phyloP scores from a whole-genome alignment of 2,329 filamentous ascomycete genomes.

The Emmonsia crescens region DNA sequence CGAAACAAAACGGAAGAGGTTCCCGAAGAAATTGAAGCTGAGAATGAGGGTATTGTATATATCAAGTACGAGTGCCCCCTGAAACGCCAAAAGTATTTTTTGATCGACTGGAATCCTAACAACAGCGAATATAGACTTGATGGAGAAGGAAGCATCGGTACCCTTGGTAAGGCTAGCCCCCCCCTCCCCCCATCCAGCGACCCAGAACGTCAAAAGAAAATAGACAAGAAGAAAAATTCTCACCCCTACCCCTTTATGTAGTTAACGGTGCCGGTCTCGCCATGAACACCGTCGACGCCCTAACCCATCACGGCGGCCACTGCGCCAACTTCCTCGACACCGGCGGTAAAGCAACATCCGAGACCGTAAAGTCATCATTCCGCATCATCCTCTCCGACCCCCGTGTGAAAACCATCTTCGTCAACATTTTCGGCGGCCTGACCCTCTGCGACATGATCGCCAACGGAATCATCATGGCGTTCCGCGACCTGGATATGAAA shows the following conservation, averaged over 20 bases:
- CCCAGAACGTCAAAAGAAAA: neutral
- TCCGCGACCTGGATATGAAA: slow-evolving; percentile 54
- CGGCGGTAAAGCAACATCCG: slow-evolving; percentile 73
- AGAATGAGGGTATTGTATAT: slow-evolving; percentile 67
- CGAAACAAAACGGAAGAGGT: slow-evolving; percentile 44
- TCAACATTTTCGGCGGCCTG: slow-evolving; percentile 61
- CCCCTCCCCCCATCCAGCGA: neutral
- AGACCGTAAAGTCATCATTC: slow-evolving; percentile 70
- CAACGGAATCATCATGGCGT: slow-evolving; percentile 60
- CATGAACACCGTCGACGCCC: slow-evolving; percentile 81
- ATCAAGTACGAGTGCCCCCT: slow-evolving; percentile 41
- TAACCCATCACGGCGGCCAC: slow-evolving; percentile 54
- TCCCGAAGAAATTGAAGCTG: slow-evolving; percentile 49
- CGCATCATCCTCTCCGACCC: slow-evolving; percentile 60
- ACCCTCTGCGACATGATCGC: slow-evolving; percentile 76
- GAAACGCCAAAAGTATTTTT: neutral
- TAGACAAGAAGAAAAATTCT: neutral
- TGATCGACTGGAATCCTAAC: neutral
- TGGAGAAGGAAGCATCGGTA: slow-evolving; percentile 57
- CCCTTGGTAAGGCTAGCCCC: slow-evolving; percentile 39
- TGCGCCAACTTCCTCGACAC: slow-evolving; percentile 83
- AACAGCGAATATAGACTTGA: slow-evolving; percentile 28
- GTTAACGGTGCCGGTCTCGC: slow-evolving; percentile 84
- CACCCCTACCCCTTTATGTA: neutral
- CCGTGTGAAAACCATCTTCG: slow-evolving; percentile 60